These are phyloP conservation scores for Leucocoprinus birnbaumii DNA, from an alignment of 768 basidiomycete genomes.

Conservation along the genomic window DNA sequence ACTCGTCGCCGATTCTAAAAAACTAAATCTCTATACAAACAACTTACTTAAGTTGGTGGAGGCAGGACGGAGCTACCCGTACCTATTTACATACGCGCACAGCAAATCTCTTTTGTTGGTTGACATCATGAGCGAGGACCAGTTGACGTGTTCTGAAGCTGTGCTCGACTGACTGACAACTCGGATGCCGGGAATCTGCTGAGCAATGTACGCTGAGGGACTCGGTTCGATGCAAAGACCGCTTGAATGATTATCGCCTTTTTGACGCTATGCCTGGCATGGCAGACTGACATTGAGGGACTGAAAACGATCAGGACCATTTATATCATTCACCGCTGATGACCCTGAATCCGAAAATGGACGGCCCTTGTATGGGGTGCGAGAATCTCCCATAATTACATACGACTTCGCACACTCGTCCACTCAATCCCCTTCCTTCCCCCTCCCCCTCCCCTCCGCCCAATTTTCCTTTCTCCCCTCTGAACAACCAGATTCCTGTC, in stretches of 20 bases:
- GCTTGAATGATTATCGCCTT: too few relatives aligned
- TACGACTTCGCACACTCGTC: constrained; percentile 11
- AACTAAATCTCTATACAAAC: too few relatives aligned
- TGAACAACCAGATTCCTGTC: neutral
- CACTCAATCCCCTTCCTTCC: constrained; percentile 4
- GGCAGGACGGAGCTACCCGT: too few relatives aligned
- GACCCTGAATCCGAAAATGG: constrained; percentile 7
- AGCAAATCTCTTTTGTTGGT: too few relatives aligned
- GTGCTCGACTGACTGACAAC: neutral
- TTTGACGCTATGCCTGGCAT: too few relatives aligned
- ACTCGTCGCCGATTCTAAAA: too few relatives aligned
- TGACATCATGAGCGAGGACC: neutral
- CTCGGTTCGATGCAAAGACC: too few relatives aligned
- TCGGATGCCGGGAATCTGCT: neutral
- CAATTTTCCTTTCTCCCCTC: neutral
- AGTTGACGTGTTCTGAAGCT: neutral
- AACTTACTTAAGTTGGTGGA: too few relatives aligned
- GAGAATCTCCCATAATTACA: constrained; percentile 12
- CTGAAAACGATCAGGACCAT: neutral
- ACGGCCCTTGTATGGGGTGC: constrained; percentile 3
- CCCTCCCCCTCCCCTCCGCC: neutral
- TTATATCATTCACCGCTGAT: neutral
- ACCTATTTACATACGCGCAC: too few relatives aligned
- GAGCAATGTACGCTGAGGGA: too few relatives aligned
- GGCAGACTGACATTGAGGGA: too few relatives aligned